A percentile compares a stretch with the other conserved stretches of the same genome.
Conservation (phyloP, 768 basidiomycete species). For the Serendipita sp. region DNA sequence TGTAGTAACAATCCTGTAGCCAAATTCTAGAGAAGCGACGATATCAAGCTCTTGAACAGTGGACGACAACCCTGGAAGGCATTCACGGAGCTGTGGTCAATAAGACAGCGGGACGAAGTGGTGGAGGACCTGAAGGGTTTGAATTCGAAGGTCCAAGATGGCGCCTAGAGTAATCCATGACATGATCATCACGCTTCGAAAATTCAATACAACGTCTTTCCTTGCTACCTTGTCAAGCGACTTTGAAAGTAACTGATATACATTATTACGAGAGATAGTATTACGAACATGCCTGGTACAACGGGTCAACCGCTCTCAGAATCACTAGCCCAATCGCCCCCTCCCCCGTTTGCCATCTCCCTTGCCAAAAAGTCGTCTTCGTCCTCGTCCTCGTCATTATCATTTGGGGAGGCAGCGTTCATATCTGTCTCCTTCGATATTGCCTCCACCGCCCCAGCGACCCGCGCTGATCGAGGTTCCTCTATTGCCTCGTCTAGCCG, state of each 20-base stretch:
- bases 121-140: slow-evolving; percentile 3
- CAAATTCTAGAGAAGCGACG: slow-evolving; percentile 79
- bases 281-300: not conserved
- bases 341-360: slow-evolving; percentile 30
- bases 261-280: not conserved
- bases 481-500: not conserved
- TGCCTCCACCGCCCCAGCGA: slow-evolving; percentile 21
- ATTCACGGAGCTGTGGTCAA: slow-evolving; percentile 61
- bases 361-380: slow-evolving; percentile 73
- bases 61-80: slow-evolving; percentile 65
- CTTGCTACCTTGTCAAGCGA: not conserved
- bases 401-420: slow-evolving; percentile 10
- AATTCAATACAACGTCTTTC: not conserved
- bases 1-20: slow-evolving; percentile 22
- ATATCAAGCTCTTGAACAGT: slow-evolving; percentile 62
- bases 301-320: slow-evolving; percentile 8
- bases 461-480: not conserved
- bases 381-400: slow-evolving; percentile 35
- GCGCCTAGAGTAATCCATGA: slow-evolving; percentile 5
- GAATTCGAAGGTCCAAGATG: not conserved
- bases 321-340: slow-evolving; percentile 9
- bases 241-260: not conserved
- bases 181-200: not conserved
- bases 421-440: slow-evolving; percentile 8
- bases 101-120: slow-evolving; percentile 25